Evolutionary conservation across 2,329 filamentous ascomycete genomes (phyloP), one percentile per base, ranked within the genome.

Genomic region (Botrytis squamosa): DNA sequence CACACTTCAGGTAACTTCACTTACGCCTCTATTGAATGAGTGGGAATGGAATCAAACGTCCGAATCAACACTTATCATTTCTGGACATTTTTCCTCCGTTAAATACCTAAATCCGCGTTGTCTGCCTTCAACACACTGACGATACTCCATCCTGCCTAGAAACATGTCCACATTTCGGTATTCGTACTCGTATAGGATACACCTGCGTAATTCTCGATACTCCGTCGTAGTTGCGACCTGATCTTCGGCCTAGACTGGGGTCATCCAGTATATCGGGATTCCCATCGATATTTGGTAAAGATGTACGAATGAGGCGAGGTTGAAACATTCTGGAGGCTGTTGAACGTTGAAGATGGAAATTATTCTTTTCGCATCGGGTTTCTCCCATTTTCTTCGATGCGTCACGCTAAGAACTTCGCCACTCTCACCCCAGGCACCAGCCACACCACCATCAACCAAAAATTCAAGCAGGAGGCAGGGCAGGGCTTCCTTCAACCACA

Each of bases 391-490:
- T 22, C 52, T 29, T 46, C 18, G 33, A 46, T 65, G 62, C 62
- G 62, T 29, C 62, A 65, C 62, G 62, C 62, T 44, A 65, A n/a
- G 42, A 33, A 65, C 18, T 29, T 65, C 40, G 62, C 62, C 40
- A 65, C 62, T 44, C 40, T 22, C 62, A 46, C 20, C n/a, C n/a
- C 46, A 55, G 22, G 29, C 42, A 38, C 25, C 14, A 67, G 65
- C 65, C 65, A 67, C 65, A 67, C 46, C 44, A n/a, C 33, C 42
- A 38, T 25, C 10, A 46, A n/a, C 20, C 46, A 25, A 49, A 66
- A 52, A 8, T 38, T 67, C 4, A 38, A 52, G 49, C 49, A 52
- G 49, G 49, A n/a, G 49, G 10, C 25, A 52, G 49, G 4, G 8
- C 60, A 42, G 25, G 25, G 25, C 36, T 42, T 18, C 22, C 18